Evolutionary conservation across 176 grass and related monocot species (phyloP), one percentile per base, ranked within the genome.

Genomic region (Aegilops umbellulata): DNA sequence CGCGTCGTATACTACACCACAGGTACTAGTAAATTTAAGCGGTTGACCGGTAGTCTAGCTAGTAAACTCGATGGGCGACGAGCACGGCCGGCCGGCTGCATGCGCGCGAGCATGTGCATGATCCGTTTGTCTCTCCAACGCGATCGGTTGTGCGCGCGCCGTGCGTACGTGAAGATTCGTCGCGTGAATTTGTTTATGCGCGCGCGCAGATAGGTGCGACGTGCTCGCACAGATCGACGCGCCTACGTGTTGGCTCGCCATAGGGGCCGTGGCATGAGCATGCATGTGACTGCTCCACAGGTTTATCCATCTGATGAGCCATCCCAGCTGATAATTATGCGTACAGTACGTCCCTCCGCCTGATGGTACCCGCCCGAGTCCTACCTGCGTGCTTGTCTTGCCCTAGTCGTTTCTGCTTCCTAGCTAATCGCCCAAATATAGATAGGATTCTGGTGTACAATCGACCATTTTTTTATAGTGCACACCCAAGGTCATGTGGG

Each of bases 211-310:
- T 32, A 55, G 46, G 17, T 1, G 44, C 46, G 16, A 47, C 26
- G 74, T 55, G 46, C 44, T 76, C 51, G 16, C 74, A 76, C 74
- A 32, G 74, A 76, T 76, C 74, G 17, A 76, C 9, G 46, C 9
- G 16, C 25, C 2, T 31, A 76, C 26, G 74, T 76, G 74, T 76
- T 55, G 46, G 8, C 16, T 55, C 10, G 26, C 27, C 46, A 76
- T 76, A 76, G 74, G 46, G 26, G 8, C 46, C 9, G 9, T 2
- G 22, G 47, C 46, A 22, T 55, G 4, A 53, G 16, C 49, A 53
- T 24, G 53, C 47, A 51, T 62, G 55, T 58, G 55, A 22, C 44
- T 3, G 0, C 25, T 27, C 42, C n/a, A 3, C 5, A 9, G 42
- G 72, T 75, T 75, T 75, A 75, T 75, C 42, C 42, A 51, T 51